Percentiles rank a stretch among this genome's conserved stretches.
Conservation (phyloP, 75 land plant genomes). For the Pinus albicaulis region DNA sequence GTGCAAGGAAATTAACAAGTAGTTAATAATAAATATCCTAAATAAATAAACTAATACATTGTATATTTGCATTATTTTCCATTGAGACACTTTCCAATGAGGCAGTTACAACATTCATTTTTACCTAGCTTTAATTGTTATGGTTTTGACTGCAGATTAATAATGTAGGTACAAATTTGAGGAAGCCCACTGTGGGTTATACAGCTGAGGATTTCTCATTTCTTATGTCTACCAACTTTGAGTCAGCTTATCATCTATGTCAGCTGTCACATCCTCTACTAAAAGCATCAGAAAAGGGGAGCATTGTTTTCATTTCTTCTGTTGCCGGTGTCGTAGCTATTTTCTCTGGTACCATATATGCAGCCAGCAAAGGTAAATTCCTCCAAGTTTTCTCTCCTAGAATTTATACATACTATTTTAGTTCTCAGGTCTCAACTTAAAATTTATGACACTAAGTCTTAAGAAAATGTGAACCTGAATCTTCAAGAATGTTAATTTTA, state of each 20-base stretch:
- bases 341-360: constrained; percentile 54
- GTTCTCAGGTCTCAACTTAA: neutral
- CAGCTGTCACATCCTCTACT: constrained; percentile 81
- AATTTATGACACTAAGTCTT: neutral
- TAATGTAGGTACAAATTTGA: constrained; percentile 43
- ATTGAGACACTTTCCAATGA: too few species aligned
- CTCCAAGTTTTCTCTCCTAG: neutral
- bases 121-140: neutral
- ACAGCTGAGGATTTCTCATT: constrained; percentile 37
- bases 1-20: neutral
- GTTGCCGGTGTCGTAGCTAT: constrained; percentile 73
- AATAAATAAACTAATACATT: neutral
- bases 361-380: constrained; percentile 71
- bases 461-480: neutral
- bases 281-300: constrained; percentile 63
- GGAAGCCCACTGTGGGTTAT: constrained; percentile 48
- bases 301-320: constrained; percentile 77
- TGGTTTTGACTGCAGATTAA: constrained; percentile 25
- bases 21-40: neutral
- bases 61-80: neutral
- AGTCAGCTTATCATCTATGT: constrained; percentile 54
- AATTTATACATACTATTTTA: neutral
- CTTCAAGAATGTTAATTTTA: neutral
- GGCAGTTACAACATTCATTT: neutral
- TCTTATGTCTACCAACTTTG: constrained; percentile 39